Evolutionary conservation across 106 monocot species (phyloP), one percentile per base, ranked within the genome.

Genomic region (Ottelia alismoides): DNA sequence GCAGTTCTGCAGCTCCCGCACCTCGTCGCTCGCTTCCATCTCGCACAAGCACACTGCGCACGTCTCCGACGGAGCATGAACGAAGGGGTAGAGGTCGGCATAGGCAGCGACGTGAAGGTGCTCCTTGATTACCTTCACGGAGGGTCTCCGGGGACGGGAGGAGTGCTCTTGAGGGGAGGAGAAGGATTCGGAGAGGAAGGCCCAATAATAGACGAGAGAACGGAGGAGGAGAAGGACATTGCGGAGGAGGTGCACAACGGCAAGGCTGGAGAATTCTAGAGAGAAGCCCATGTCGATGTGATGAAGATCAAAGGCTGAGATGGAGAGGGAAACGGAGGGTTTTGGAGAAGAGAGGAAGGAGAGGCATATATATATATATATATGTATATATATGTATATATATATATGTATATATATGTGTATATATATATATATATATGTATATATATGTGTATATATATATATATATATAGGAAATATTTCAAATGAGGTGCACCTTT

Each of bases 11-110:
- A 73, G 56, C 74, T 70, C 74, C 74, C 79, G 52, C 24, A 79
- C 79, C 30, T 44, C n/a, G 35, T 79, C 79, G 32, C 26, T 23
- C 31, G 47, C 2, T 24, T 30, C 11, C 45, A 79, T 49, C 53
- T 70, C 70, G 50, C 47, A 47, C 62, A 79, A 65, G 65, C 79
- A 79, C 56, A 79, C 74, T 2, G 79, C 79, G 40, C 79, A 79
- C 16, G 63, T 65, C 55, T 56, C 73, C 25, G 2, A n/a, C 68
- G 28, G 57, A 35, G 31, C 26, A 4, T 9, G 28, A 1, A 7
- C 12, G 25, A 19, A 9, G 11, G 30, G 9, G 1, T 20, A 11
- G n/a, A 70, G 25, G 27, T 69, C 66, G 16, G 63, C 64, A 68
- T 64, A 75, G 5, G 75, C 67, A 0, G 61, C n/a, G 0, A 75